A percentile compares a stretch with the other conserved stretches of the same genome.
These are phyloP conservation scores for Naganishia vaughanmartiniae DNA, from an alignment of 768 basidiomycete species.

Conservation along the genomic window DNA sequence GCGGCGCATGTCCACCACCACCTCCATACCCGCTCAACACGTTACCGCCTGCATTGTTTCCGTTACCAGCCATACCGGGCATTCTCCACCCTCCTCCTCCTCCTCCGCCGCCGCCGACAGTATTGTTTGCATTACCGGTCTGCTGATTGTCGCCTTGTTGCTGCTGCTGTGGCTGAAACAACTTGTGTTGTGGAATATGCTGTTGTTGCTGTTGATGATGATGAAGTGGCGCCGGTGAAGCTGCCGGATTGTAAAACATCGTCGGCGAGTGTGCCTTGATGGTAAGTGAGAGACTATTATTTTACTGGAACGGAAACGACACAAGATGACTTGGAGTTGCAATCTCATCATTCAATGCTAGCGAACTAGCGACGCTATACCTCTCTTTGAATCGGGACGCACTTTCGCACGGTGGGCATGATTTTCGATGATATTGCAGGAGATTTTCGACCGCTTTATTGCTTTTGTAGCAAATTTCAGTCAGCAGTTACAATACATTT, in stretches of 20 bases:
- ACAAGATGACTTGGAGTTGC: too few relatives aligned
- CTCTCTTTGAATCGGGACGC: too few relatives aligned
- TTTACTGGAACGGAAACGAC: too few relatives aligned
- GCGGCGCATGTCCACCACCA: neutral
- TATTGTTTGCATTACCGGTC: neutral
- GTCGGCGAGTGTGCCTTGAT: neutral
- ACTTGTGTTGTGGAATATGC: neutral
- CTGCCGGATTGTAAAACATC: slow-evolving; percentile 24
- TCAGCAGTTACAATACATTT: too few relatives aligned
- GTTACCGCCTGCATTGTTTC: neutral
- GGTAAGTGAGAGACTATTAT: too few relatives aligned
- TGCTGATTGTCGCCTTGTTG: neutral
- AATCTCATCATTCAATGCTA: too few relatives aligned
- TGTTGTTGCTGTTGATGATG: neutral
- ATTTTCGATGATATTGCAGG: too few relatives aligned
- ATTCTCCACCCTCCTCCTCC: slow-evolving; percentile 11
- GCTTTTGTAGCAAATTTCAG: too few relatives aligned
- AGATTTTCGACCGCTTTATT: too few relatives aligned
- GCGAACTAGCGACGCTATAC: too few relatives aligned
- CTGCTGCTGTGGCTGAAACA: slow-evolving; percentile 13
- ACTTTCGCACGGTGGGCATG: too few relatives aligned
- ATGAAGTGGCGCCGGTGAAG: slow-evolving; percentile 1
- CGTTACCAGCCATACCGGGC: neutral
- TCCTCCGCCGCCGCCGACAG: neutral
- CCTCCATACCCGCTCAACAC: neutral